These are phyloP conservation scores for Nakaseomyces sp. DNA, from an alignment of 1,139 yeast genomes.

Conservation along the genomic window DNA sequence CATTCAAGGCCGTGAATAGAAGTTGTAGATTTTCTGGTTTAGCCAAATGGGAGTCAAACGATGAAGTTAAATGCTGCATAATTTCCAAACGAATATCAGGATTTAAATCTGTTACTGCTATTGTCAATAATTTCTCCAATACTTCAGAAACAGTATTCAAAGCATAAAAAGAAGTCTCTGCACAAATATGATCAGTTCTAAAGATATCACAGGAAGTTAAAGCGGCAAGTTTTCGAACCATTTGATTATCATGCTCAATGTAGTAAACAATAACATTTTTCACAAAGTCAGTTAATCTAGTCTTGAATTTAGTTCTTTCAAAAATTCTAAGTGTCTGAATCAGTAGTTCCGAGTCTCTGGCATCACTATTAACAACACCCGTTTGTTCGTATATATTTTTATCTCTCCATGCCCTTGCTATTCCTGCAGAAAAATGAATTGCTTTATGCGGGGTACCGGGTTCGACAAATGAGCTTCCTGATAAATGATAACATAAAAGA, in stretches of 20 bases:
- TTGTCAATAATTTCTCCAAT: conserved; percentile 65
- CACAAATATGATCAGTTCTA: conserved; percentile 72
- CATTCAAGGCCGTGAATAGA: conserved; percentile 82
- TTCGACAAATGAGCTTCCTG: conserved; percentile 74
- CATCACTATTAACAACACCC: conserved; percentile 30
- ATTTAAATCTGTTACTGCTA: conserved; percentile 87
- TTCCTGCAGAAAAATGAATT: conserved; percentile 47
- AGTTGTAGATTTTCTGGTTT: conserved; percentile 86
- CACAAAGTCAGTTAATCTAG: conserved; percentile 78
- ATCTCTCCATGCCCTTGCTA: conserved; percentile 72
- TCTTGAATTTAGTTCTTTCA: conserved; percentile 64
- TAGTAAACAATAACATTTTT: conserved; percentile 73
- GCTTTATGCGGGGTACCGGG: conserved; percentile 80
- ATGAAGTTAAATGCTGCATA: conserved; percentile 58
- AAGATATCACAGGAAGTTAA: conserved; percentile 77
- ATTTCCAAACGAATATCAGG: conserved; percentile 80
- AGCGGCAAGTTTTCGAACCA: conserved; percentile 79
- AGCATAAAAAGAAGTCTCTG: conserved; percentile 78
- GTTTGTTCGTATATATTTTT: conserved; percentile 59
- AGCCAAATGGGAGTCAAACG: conserved; percentile 84
- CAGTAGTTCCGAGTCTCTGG: conserved; percentile 26
- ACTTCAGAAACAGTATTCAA: conserved; percentile 80
- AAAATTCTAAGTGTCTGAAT: conserved; percentile 47
- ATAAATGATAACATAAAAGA: conserved; percentile 61
- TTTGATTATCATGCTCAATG: conserved; percentile 69